These are phyloP conservation scores for Phyllosticta citribraziliensis DNA, from an alignment of 2,329 filamentous ascomycete genomes.

Conservation along the genomic window DNA sequence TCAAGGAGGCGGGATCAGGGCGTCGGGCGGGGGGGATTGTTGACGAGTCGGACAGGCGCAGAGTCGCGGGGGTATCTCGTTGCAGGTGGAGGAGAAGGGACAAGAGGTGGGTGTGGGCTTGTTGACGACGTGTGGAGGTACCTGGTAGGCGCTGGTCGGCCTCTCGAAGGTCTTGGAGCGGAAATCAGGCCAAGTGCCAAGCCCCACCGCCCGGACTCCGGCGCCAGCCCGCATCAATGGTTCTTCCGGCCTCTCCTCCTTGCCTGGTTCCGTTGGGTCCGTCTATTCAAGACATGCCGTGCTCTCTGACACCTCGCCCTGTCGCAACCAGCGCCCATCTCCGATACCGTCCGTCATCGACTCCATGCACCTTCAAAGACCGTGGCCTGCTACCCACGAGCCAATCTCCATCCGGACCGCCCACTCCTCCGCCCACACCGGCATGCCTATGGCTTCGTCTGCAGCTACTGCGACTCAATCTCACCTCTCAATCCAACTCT, in stretches of 20 bases:
- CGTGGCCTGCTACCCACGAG: not conserved
- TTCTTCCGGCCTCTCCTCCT: not conserved
- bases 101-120: constrained; percentile 1
- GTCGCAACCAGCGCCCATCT: not conserved
- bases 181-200: constrained; percentile 7
- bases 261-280: too few species aligned
- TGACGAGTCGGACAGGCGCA: not conserved
- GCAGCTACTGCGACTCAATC: not conserved
- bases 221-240: not conserved
- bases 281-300: not conserved
- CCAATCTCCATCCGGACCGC: not conserved
- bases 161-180: constrained; percentile 5
- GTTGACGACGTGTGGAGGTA: constrained; percentile 5
- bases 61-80: constrained; percentile 10
- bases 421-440: not conserved
- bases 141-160: constrained; percentile 2
- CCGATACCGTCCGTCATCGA: not conserved
- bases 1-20: not conserved
- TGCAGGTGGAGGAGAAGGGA: not conserved
- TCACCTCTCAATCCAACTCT: not conserved
- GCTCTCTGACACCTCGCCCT: not conserved
- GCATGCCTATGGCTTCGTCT: too few species aligned
- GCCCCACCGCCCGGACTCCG: not conserved
- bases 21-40: not conserved
- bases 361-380: not conserved